Conservation (phyloP, 2,329 filamentous ascomycete species). For the Sclerotinia trifoliorum region DNA sequence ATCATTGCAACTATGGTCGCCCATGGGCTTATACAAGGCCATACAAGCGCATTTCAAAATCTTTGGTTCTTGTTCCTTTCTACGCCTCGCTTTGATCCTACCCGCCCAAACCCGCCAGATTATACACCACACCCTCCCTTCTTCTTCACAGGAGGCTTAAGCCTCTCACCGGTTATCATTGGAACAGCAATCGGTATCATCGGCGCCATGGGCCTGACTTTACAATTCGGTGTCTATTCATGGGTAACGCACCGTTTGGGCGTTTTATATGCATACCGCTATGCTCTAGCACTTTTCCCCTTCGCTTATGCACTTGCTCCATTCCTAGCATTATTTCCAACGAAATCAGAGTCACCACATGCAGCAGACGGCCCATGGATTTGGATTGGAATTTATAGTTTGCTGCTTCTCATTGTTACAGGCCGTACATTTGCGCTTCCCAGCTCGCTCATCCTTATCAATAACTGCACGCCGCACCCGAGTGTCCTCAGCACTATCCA, state of each 20-base stretch:
- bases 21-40: not conserved
- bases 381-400: not conserved
- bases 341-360: not conserved
- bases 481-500: not conserved
- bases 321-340: not conserved
- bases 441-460: constrained; percentile 4
- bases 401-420: not conserved
- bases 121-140: not conserved
- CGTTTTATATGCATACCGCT: not conserved
- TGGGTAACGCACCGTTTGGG: constrained; percentile 4
- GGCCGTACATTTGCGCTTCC: constrained; percentile 2
- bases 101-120: not conserved
- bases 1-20: not conserved
- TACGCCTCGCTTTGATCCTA: not conserved
- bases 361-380: not conserved
- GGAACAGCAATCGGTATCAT: constrained; percentile 2
- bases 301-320: not conserved
- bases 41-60: not conserved
- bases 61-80: not conserved
- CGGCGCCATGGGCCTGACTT: not conserved
- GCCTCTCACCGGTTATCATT: not conserved
- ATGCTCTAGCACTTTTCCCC: not conserved
- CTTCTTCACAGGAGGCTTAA: not conserved
- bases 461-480: not conserved
- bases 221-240: constrained; percentile 4